Evolutionary conservation across 106 monocot species (phyloP), one percentile per base, ranked within the genome.

Genomic region (Phalaenopsis aphrodite): DNA sequence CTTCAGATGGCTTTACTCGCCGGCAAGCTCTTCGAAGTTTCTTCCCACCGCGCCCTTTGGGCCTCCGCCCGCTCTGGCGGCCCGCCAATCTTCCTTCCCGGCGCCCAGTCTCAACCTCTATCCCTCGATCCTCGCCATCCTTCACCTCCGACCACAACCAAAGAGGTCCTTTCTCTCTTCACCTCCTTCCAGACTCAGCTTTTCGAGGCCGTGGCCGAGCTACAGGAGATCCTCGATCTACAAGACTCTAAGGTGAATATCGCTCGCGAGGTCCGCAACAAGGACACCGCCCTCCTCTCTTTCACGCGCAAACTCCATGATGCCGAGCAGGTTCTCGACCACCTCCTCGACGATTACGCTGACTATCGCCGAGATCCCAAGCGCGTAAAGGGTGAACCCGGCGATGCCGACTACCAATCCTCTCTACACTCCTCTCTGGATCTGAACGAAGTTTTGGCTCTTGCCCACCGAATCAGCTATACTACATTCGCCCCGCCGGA

Each of bases 401-500:
- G 55, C 6, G 64, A 41, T 12, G 12, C 47, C 7, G 55, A 75
- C 16, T 67, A 18, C 45, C n/a, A 49, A 45, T 55, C 58, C 48
- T 84, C 87, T 4, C 75, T 86, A 15, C 79, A 78, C 10, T 85
- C 92, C 71, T 80, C 82, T 15, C 68, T 95, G n/a, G 87, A 91
- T 56, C 81, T 94, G 23, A 45, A 89, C 23, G 89, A 98, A 12
- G 79, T 93, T 12, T 78, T 98, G 8, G 79, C 92, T 12, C 93
- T 91, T 74, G 98, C 94, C 1, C 98, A 94, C 73, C 86, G 91
- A n/a, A 91, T 98, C 66, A 98, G 98, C 79, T 98, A 98, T 84
- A 98, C 98, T 49, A 98, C 98, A 30, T 98, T 94, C 71, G 98
- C 98, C 5, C 98, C 98, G 3, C 98, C 98, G 24, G 98, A 98